Base-by-base conservation (phyloP, 305 asterid species). In the Fraxinus velutina region DNA sequence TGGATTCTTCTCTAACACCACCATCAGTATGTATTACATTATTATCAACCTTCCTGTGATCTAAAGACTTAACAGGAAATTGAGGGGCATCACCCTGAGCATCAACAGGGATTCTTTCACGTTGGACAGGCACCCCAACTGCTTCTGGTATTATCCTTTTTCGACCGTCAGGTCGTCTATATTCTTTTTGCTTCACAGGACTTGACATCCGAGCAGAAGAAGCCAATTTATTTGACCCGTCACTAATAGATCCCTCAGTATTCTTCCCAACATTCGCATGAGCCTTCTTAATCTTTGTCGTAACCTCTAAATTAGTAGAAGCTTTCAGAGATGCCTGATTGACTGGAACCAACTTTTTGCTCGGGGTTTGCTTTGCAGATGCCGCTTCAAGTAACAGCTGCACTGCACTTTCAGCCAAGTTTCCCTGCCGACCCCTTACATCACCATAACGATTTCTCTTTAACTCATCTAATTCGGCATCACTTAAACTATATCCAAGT, bases 101-200 rank as follows among this genome's bases (percentile, higher is more conserved):
- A 82, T 81, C 83, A 78, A 85, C 85, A 36, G 94, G 76, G 39
- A 87, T 37, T 78, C 86, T 84, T 77, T 90, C 94, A 78, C 84
- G 90, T 81, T 86, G 94, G 44, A 85, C 84, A 32, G 94, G 86
- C 75, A 83, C 89, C 73, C 99, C 99, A 89, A 96, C 98, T 82
- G 97, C 98, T 89, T 96, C 97, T 10, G 99, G 99, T 78, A 94
- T 96, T 89, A 96, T 96, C 92, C 99, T 92, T 92, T 91, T 96
- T 74, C 99, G 92, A 60, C 99, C 99, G 89, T 96, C 99, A 15
- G 99, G 91, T n/a, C 97, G 92, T 79, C 97, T 92, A 68, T 96
- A 96, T 85, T 93, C 98, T 83, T 93, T 93, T 87, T 96, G 99
- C 84, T 92, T 93, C 84, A 96, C 97, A 7, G 97, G 97, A 87